Evolutionary conservation across 1,139 yeast species (phyloP), one percentile per base, ranked within the genome.

Genomic region (Geotrichum fermentans): DNA sequence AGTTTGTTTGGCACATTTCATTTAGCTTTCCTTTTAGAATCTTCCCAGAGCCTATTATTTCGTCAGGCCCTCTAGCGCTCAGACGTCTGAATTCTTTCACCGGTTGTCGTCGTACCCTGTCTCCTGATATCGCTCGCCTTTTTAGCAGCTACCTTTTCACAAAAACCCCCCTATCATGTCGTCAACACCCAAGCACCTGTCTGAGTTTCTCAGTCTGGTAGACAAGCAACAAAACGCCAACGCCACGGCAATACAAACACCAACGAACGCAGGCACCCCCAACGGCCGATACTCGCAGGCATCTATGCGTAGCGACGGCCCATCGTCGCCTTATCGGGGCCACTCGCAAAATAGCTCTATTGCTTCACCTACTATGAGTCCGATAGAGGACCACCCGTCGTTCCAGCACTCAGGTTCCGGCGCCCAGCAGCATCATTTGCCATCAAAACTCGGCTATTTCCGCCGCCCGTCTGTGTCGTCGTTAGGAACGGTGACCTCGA

Each of bases 401-500:
- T 24, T 24, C 28, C 28, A 24, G 28, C 8, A 6, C 10, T 6
- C 28, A 24, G 28, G 28, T 6, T 39, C 8, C 32, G 36, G 13
- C 33, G 48, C 20, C 32, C 43, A 7, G 18, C 24, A n/a, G 29
- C 43, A 10, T 29, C 42, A 17, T 21, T 32, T 10, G 29, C 33
- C 28, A 6, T 32, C 34, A n/a, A 2, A 17, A 6, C 34, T 32
- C 17, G 22, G 33, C 38, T 22, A 24, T 43, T 4, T 17, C 20
- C 26, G 32, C 13, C 39, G 48, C 43, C 38, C 58, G 11, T 70
- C 74, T 0, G 26, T 51, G 17, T 45, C 55, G 22, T 54, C 57
- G 7, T 35, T 37, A 22, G 43, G 43, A 2, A 40, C 43, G 30
- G 43, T 32, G 21, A 54, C 58, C 11, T 51, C 55, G 8, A 52